phyloP scores from a whole-genome alignment of 1,284 basidiomycete genomes.

The Sanghuangporus sanghuang region DNA sequence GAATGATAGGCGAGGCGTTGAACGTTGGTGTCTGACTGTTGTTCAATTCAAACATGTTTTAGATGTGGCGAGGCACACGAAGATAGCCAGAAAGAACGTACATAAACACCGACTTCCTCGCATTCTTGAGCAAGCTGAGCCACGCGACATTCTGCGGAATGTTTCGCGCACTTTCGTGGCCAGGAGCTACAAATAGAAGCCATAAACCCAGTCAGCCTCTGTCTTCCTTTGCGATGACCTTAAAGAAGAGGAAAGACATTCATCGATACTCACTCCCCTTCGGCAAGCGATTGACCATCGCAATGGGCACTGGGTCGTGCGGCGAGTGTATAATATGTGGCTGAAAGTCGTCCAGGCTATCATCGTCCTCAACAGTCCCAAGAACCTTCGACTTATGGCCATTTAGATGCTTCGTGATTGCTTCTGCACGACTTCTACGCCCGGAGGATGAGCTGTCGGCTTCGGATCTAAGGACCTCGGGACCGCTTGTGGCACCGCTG shows the following conservation, averaged over 20 bases:
- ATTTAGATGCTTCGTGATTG: constrained; percentile 17
- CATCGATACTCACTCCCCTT: constrained; percentile 41
- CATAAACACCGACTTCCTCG: constrained; percentile 68
- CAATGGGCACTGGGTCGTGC: constrained; percentile 67
- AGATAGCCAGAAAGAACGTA: constrained; percentile 25
- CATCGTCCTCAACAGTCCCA: constrained; percentile 11
- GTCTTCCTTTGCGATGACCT: neutral
- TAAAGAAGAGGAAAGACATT: constrained; percentile 8
- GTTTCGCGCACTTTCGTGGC: constrained; percentile 45
- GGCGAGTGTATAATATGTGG: constrained; percentile 53
- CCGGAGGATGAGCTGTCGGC: neutral
- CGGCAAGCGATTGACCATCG: constrained; percentile 65
- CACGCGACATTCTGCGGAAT: constrained; percentile 75
- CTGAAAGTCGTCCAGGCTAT: constrained; percentile 33
- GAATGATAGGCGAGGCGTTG: constrained; percentile 66
- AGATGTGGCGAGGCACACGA: neutral
- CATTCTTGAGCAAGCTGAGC: constrained; percentile 68
- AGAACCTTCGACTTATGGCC: neutral
- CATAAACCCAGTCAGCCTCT: neutral
- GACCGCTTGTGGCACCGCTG: neutral
- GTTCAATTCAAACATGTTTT: neutral
- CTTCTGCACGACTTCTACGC: neutral
- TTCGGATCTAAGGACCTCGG: constrained; percentile 3
- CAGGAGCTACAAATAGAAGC: constrained; percentile 28
- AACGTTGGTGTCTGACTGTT: constrained; percentile 68